Evolutionary conservation across 805 yeast genomes (phyloP), one percentile per base, ranked within the genome.

Genomic region (Saturnispora diversa): DNA sequence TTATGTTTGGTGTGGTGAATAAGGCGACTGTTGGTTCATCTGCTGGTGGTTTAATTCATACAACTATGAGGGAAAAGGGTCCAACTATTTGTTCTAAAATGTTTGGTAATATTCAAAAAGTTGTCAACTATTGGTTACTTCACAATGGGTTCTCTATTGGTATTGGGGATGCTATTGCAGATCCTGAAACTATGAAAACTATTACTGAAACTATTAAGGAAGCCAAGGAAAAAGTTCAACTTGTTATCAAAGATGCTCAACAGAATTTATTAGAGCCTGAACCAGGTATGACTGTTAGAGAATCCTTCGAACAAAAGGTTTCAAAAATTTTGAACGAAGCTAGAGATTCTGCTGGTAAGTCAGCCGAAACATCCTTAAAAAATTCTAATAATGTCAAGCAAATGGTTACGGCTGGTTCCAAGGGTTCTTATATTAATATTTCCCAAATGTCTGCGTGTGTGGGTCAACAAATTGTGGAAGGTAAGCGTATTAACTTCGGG

Each of bases 391-490:
- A 90, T 56, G 99, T 92, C 51, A 92, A 92, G 61, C 99, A 92
- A 71, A 92, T 92, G 99, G 98, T 92, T 37, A 82, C 90, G 50
- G 92, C 98, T 11, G 99, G 99, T 56, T 92, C 99, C 24, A 92
- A 92, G 66, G 99, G 99, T 72, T 92, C 98, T 12, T 92, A 90
- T 63, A 92, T 92, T 63, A 92, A 92, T 63, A 92, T 92, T 61
- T 94, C 99, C 19, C 97, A 88, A 68, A 92, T 92, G 98, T 87
- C 97, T 30, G 98, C 98, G 9, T 92, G 98, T 82, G 98, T 92
- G 22, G 98, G 98, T 55, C 99, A 92, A 65, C 99, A 92, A 62
- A 92, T 94, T 66, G 98, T 92, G 34, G 98, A 92, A 69, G 99
- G 99, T 76, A 92, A 85, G 64, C 94, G 99, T 75, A 90, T 92